Evolutionary conservation across 805 yeast species (phyloP), one percentile per base, ranked within the genome.

Genomic region (Isabelozyma gotoi): DNA sequence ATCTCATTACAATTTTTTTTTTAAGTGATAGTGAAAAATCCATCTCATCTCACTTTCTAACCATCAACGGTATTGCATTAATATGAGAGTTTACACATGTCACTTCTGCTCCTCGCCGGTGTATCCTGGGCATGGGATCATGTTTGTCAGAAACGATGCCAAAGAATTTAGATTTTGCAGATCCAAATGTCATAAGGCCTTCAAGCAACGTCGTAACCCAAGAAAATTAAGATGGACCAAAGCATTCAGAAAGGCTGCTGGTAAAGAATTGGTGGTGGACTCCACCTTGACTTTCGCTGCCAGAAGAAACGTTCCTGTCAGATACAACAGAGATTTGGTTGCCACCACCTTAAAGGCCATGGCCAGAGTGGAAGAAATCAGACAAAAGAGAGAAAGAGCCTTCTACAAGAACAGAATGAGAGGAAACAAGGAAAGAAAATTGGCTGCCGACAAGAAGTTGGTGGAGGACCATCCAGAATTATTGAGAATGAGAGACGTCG

Each of bases 361-460:
- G 99, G 77, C 86, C 43, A 84, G 97, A 74, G 85, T 94, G 49
- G 97, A 94, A 68, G 95, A 89, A 73, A 94, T 94, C 67, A 84
- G 99, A 77, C 85, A 80, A 66, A 90, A 84, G 78, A 85, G 99
- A 76, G 99, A 94, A 71, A 81, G 96, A 64, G 97, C 98, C 12
- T 94, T 94, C 90, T 94, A 88, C 77, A 92, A 91, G 89, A 90
- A 91, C 76, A 87, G 99, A 82, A 94, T 94, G 99, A 88, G 87
- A 71, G 97, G 97, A 51, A 94, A 94, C 74, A 87, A 84, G 71
- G 97, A 87, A 55, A 81, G 82, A 67, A 86, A 87, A 67, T 76
- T 89, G 60, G 88, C 83, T 43, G 76, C 85, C 45, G 99, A 94
- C 71, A 83, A 82, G 73, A 88, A 88, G 71, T 77, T 94, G 62